phyloP scores from a whole-genome alignment of 116 monocot genomes.

The Dioscorea cayenensis region DNA sequence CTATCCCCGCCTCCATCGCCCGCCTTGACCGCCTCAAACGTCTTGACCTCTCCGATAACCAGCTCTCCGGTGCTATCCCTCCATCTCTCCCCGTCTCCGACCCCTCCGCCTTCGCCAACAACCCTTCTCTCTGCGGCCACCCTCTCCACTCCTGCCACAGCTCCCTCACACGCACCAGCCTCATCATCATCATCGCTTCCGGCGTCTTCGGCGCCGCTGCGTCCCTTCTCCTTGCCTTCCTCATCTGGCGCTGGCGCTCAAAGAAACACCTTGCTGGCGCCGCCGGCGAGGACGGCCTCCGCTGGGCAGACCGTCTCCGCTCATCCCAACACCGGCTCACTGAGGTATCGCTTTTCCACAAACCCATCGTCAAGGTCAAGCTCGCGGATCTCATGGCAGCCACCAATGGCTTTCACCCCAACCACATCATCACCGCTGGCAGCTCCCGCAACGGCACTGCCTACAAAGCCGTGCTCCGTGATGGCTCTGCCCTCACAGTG shows the following conservation, averaged over 20 bases:
- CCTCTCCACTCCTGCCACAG: slow-evolving; percentile 30
- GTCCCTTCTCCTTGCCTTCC: slow-evolving; percentile 39
- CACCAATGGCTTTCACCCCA: slow-evolving; percentile 54
- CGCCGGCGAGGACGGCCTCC: slow-evolving; percentile 2
- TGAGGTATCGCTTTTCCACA: slow-evolving; percentile 72
- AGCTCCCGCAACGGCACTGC: slow-evolving; percentile 49
- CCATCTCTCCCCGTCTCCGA: slow-evolving; percentile 16
- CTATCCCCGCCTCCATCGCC: slow-evolving; percentile 20
- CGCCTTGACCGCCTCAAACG: slow-evolving; percentile 13
- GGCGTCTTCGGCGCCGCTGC: slow-evolving; percentile 55
- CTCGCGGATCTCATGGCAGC: slow-evolving; percentile 72
- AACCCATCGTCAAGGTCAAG: slow-evolving; percentile 80
- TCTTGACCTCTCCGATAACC: slow-evolving; percentile 27
- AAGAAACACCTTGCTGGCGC: background rate
- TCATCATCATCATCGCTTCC: slow-evolving; percentile 55
- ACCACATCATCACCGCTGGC: slow-evolving; percentile 48
- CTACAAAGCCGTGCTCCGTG: slow-evolving; percentile 61
- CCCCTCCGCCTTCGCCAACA: slow-evolving; percentile 24
- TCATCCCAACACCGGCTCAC: slow-evolving; percentile 34
- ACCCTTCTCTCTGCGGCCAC: slow-evolving; percentile 38
- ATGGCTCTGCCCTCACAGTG: slow-evolving; percentile 77
- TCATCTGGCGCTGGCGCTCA: slow-evolving; percentile 37
- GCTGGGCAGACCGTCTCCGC: slow-evolving; percentile 48
- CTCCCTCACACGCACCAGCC: slow-evolving; percentile 21
- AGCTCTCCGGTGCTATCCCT: slow-evolving; percentile 49